phyloP scores from a whole-genome alignment of 2,329 filamentous ascomycete genomes.

The Leptodontidium sp. region DNA sequence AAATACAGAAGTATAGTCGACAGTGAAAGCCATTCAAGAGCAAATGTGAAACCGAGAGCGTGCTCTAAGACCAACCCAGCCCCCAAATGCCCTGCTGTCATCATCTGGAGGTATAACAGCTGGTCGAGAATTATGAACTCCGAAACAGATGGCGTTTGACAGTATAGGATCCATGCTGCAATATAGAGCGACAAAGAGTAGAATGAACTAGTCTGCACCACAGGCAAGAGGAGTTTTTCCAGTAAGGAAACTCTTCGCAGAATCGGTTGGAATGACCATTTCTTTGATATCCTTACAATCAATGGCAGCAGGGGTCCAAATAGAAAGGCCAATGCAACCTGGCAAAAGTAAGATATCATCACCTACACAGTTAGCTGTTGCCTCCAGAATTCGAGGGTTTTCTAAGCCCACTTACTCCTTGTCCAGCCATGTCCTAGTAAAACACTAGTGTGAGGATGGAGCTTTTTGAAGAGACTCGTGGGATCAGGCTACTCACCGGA shows the following conservation, averaged over 20 bases:
- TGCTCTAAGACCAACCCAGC: not conserved
- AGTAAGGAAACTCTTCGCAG: not conserved
- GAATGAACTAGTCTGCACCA: not conserved
- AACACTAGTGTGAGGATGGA: not conserved
- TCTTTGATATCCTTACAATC: not conserved
- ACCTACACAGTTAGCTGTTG: not conserved
- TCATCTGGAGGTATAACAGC: not conserved
- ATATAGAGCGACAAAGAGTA: conserved; percentile 4
- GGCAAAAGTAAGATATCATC: conserved; percentile 1
- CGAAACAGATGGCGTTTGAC: not conserved
- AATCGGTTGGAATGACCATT: not conserved
- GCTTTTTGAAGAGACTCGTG: not conserved
- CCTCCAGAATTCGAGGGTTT: not conserved
- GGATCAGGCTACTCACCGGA: not conserved
- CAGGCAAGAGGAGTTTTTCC: not conserved
- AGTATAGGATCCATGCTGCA: not conserved
- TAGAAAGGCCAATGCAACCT: not conserved
- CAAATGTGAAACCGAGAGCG: not conserved
- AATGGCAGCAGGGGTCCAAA: not conserved
- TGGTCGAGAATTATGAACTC: not conserved
- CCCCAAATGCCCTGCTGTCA: not conserved
- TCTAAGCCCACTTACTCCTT: not conserved
- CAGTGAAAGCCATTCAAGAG: not conserved
- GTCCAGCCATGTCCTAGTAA: conserved; percentile 6
- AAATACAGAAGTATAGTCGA: not conserved